Base-by-base conservation (phyloP, 768 basidiomycete genomes). In the Tulasnella sp. region DNA sequence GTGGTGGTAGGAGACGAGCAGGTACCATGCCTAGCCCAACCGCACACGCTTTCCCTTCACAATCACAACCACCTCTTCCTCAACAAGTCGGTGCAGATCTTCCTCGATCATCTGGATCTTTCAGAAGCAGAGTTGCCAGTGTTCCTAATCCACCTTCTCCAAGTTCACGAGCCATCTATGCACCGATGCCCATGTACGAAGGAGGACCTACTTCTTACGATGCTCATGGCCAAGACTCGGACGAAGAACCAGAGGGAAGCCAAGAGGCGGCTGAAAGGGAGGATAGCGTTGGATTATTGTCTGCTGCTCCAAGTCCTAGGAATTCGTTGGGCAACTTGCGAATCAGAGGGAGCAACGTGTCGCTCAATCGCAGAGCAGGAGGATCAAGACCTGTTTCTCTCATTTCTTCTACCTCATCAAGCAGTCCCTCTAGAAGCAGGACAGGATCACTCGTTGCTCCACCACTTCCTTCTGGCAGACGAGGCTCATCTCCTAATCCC, bases 201-300 rank as follows among this genome's bases (percentile, higher is more conserved):
- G 4, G n/a, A 22, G 15, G 44, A 28, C 47, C 45, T 56, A 40
- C 53, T 6, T 25, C 39, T 6, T 48, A 48, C n/a, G 56, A 44
- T 20, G 44, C 44, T 29, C 33, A 54, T 28, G 53, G 48, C 16
- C 43, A 32, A 19, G 55, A 56, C 1, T 10, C n/a, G 10, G 27
- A 22, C 9, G 40, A 32, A 6, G 53, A 54, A n/a, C 25, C 25
- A 7, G 48, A 29, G 32, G 57, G 50, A 4, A 39, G 45, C 7
- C 49, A 46, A 19, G 56, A 58, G 33, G 56, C 37, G 19, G 55
- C 41, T 4, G 56, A 52, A 40, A 42, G 31, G 29, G 57, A 58
- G 15, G 56, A 57, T 27, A 55, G 53, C 22, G 39, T 56, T 33
- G 57, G 57, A 32, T 37, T 57, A n/a, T 51, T 58, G 2, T 40